These are phyloP conservation scores for Thelonectria discophora DNA, from an alignment of 2,329 filamentous ascomycete genomes.

Conservation along the genomic window DNA sequence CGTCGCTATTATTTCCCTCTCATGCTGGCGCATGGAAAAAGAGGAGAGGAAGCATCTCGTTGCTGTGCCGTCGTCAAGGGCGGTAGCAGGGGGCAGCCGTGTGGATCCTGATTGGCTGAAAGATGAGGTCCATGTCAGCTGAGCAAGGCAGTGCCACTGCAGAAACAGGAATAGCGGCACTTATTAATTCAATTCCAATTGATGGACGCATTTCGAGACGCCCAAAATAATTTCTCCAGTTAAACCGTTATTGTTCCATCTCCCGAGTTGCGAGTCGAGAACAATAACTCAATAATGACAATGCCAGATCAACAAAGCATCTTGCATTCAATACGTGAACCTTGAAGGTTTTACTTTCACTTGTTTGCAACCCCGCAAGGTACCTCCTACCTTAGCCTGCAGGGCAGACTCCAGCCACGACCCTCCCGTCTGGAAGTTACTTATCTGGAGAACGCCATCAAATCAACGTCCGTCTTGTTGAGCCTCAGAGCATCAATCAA, in stretches of 20 bases:
- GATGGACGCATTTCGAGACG: background rate
- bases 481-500: too few species aligned
- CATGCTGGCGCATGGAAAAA: slow-evolving; percentile 17
- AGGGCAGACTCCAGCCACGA: too few species aligned
- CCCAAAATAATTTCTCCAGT: background rate
- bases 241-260: background rate
- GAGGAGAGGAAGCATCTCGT: slow-evolving; percentile 36
- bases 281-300: too few species aligned
- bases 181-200: background rate
- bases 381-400: too few species aligned
- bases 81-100: slow-evolving; percentile 23
- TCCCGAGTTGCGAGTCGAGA: too few species aligned
- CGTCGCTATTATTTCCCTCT: slow-evolving; percentile 11
- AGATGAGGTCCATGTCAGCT: background rate
- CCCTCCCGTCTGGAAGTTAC: too few species aligned
- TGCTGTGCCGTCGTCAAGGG: slow-evolving; percentile 38
- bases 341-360: too few species aligned
- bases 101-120: slow-evolving; percentile 7
- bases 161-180: slow-evolving; percentile 14
- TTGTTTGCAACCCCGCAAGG: too few species aligned
- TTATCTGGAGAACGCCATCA: too few species aligned
- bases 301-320: too few species aligned
- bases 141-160: background rate
- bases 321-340: too few species aligned
- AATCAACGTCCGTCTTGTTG: too few species aligned